Evolutionary conservation across 805 yeast genomes (phyloP), one percentile per base, ranked within the genome.

Genomic region (Jamesozyma rosinii): DNA sequence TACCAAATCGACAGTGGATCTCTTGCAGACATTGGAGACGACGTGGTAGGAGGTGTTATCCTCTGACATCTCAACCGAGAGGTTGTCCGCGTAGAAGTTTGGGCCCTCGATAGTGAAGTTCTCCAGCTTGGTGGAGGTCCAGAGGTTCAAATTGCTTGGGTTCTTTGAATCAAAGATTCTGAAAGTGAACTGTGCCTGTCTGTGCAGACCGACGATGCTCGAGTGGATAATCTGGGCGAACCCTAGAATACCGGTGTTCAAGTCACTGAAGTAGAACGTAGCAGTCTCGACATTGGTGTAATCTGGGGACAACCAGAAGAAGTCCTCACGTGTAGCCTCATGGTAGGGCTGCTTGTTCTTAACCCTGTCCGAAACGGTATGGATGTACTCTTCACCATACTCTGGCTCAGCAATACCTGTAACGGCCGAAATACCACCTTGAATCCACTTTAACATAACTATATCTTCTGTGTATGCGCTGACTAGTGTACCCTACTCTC

Each of bases 371-470:
- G 83, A 76, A 45, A 89, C 78, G n/a, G 97, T 76, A 57, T 83
- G 90, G 52, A 92, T 85, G 34, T 95, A 94, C 40, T 83, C 95
- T 34, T 82, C 75, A 42, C 98, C 98, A 57, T 92, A 92, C 59
- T 83, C 95, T 21, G 98, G 98, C 64, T 92, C 98, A 2, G 95
- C 96, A 11, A 95, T 77, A 43, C 98, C 98, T 5, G 97, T 90
- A 37, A 88, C 92, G 5, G 94, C 92, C n/a, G 97, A 85, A 42
- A 84, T 71, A 52, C 88, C 76, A 49, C 87, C 81, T 69, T 83
- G 89, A 46, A 83, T 83, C 88, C 88, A 83, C 75, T 79, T 81
- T 42, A 82, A 67, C 89, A 82, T 81, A 5, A 33, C 37, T 47
- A 14, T 18, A 17, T 33, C 10, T 18, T 14, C 15, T 5, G 10